Evolutionary conservation across 768 basidiomycete genomes (phyloP).

Genomic region (Leccinellum luteum): DNA sequence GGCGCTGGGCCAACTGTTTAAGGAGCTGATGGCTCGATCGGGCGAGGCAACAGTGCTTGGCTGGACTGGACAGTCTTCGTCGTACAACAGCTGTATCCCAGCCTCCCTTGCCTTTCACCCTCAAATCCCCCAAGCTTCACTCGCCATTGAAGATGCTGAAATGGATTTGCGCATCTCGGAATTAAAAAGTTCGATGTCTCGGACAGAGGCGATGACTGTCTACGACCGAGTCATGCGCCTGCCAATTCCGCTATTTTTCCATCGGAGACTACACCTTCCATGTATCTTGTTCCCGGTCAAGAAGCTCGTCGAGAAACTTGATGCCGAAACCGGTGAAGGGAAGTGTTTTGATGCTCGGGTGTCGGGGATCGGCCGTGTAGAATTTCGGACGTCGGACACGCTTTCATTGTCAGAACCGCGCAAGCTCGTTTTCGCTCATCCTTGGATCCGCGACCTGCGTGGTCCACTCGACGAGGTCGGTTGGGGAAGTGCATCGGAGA

Average conservation of each 20-base stretch:
- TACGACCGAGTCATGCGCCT: too few relatives aligned
- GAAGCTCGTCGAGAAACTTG: too few relatives aligned
- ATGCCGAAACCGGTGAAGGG: too few relatives aligned
- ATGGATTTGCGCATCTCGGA: neutral
- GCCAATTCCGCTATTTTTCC: too few relatives aligned
- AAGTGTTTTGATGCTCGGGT: too few relatives aligned
- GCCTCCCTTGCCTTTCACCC: neutral
- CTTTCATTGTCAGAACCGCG: neutral
- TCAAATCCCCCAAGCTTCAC: neutral
- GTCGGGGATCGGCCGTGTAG: neutral
- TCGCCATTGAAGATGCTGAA: neutral
- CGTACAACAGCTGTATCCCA: conserved; percentile 16
- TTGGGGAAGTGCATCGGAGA: neutral
- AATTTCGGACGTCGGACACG: conserved; percentile 1
- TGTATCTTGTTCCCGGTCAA: too few relatives aligned
- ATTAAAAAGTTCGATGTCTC: too few relatives aligned
- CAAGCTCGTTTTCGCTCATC: conserved; percentile 6
- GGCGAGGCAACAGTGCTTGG: neutral
- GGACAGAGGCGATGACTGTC: too few relatives aligned
- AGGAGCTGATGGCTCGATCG: conserved; percentile 3
- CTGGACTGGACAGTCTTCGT: conserved; percentile 10
- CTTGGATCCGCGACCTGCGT: conserved; percentile 7
- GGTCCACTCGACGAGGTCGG: neutral
- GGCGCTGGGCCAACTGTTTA: neutral
- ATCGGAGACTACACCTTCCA: too few relatives aligned